Percentiles rank a stretch among this genome's conserved stretches.
These are phyloP conservation scores for Nicotiana otophora DNA, from an alignment of 257 asterid species.

Conservation along the genomic window DNA sequence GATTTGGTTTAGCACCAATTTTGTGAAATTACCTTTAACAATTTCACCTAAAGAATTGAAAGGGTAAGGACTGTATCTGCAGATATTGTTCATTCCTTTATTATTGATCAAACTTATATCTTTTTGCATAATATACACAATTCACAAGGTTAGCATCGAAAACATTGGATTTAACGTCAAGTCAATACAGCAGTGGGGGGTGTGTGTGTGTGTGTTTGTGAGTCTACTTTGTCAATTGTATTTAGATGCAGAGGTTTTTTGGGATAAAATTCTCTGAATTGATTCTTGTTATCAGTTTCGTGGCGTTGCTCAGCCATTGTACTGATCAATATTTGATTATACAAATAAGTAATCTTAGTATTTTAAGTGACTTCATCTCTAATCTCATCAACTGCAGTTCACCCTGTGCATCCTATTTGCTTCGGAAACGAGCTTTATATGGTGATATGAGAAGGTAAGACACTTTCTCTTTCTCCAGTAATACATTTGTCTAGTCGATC, in stretches of 20 bases:
- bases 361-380: not conserved
- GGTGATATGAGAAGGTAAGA: constrained; percentile 34
- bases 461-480: not conserved
- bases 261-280: not conserved
- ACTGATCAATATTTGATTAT: not conserved
- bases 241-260: not conserved
- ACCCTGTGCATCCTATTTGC: constrained; percentile 36
- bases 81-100: too few relatives aligned
- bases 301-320: not conserved
- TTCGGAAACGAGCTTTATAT: constrained; percentile 41
- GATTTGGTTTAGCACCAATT: not conserved
- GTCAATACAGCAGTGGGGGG: not conserved
- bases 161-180: too few relatives aligned
- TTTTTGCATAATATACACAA: too few relatives aligned
- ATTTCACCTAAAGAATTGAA: too few relatives aligned
- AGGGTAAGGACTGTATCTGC: too few relatives aligned
- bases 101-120: too few relatives aligned
- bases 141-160: too few relatives aligned
- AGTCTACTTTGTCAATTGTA: too few relatives aligned
- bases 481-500: not conserved
- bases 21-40: not conserved
- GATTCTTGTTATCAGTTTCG: not conserved
- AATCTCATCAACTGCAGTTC: constrained; percentile 18
- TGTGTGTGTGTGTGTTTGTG: not conserved
- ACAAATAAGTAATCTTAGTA: not conserved